Evolutionary conservation across 768 basidiomycete species (phyloP), one percentile per base, ranked within the genome.

Genomic region (Trametopsis cervina): DNA sequence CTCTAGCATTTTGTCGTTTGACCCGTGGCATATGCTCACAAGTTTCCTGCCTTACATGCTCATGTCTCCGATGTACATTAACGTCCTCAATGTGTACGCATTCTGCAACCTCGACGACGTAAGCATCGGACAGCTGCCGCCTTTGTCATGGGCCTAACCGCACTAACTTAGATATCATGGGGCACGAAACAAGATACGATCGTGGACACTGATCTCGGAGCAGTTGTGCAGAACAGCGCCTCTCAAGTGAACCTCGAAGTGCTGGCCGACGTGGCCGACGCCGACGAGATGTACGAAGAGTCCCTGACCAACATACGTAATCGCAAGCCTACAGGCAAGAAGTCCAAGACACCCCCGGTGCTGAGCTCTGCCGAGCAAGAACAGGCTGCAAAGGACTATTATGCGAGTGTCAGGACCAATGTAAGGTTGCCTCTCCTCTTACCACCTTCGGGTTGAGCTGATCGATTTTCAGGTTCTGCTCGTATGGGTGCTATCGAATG

Each of bases 1-100:
- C 27, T 77, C 87, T 38, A 85, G 85, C 52, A 54, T 96, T 33
- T 68, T 97, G 35, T 89, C 91, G 0, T 78, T 94, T 49, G 96
- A 99, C 65, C 94, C 96, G 3, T 94, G 91, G 90, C 95, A 98
- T 66, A 81, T 98, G 71, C 41, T 96, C 54, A 97, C 94, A 7
- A 92, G 89, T 57, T 92, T 93, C 60, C 56, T 83, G 12, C 91
- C 89, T 42, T 99, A 96, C 60, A 66, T 97, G 60, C 69, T 97
- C 17, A 76, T 96, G 46, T 88, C 84, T 2, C 90, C 93, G 22
- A 81, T 79, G 23, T 88, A 86, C 55, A 76, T 89, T 60, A 86
- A 85, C 60, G 72, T 88, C 51, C 65, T 89, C 46, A 83, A 81
- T 63, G 81, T 92, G 84, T 93, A 88, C 63, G 86, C 89, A 2